Base-by-base conservation (phyloP, 257 asterid genomes). In the Fraxinus americana region DNA sequence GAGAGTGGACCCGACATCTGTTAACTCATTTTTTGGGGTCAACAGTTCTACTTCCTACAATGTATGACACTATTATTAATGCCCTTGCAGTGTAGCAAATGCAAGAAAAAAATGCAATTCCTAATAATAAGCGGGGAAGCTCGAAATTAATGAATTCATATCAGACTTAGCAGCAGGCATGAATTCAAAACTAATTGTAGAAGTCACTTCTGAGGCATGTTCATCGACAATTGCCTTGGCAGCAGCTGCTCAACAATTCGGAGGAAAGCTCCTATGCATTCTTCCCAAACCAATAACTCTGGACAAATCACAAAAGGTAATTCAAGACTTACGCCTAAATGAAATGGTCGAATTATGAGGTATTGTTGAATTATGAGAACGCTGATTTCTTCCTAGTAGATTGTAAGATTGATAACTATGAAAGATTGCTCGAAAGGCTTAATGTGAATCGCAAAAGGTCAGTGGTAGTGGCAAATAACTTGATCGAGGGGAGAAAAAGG, bases 161-260 rank as follows among this genome's bases (percentile, higher is more conserved):
- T 86, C 91, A 0, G 90, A 90, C 29, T 80, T 83, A n/a, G 92
- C 92, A 34, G 94, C 91, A 1, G 92, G 92, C 8, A 87, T 87
- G 89, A 86, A 89, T 70, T 88, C 92, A 45, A 86, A 91, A 43
- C 84, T 89, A 10, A 88, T 89, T 30, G 94, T 88, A 4, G 91
- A 89, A 80, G 86, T 91, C 69, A 81, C 92, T 2, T 83, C 90
- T 0, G 87, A 89, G 39, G 85, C 84, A 14, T 89, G 90, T 7
- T 73, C 86, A 43, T 89, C 89, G 29, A 89, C 91, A 0, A 77
- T 89, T n/a, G 90, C 94, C 75, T 83, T 89, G 78, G 91, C 92
- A 34, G 91, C 87, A 0, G 94, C 94, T 0, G 92, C 92, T 14
- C 84, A 85, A 72, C 92, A 91, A 68, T 85, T 85, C 0, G 87